phyloP scores from a whole-genome alignment of 2,329 filamentous ascomycete genomes.

The Aspergillus sojae region DNA sequence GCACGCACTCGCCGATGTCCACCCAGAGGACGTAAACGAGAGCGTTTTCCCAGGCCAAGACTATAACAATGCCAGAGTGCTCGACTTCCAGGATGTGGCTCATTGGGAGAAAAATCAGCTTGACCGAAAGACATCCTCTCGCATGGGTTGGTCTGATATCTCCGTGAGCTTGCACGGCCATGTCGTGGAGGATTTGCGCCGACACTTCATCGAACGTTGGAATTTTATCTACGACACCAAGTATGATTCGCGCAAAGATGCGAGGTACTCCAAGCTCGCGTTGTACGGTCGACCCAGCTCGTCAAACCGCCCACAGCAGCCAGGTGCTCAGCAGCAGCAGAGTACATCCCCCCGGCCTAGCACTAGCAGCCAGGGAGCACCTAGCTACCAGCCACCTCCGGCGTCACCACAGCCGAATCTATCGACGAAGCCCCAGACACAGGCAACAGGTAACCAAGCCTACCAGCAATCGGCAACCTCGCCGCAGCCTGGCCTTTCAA shows the following conservation, averaged over 20 bases:
- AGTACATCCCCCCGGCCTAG: not conserved
- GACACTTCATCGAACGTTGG: slow-evolving; percentile 85
- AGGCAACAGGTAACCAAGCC: not conserved
- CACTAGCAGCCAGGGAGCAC: not conserved
- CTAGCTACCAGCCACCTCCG: slow-evolving; percentile 10
- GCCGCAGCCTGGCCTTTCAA: slow-evolving; percentile 7
- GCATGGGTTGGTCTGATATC: slow-evolving; percentile 94
- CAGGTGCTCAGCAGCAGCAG: slow-evolving; percentile 7
- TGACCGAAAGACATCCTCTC: slow-evolving; percentile 73
- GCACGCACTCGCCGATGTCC: slow-evolving; percentile 82
- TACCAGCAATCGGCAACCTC: slow-evolving; percentile 11
- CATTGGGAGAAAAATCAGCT: slow-evolving; percentile 87
- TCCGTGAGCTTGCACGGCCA: slow-evolving; percentile 74
- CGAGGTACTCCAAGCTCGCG: slow-evolving; percentile 49
- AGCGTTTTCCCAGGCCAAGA: slow-evolving; percentile 89
- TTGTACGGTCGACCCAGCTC: slow-evolving; percentile 38
- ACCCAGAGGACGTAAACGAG: slow-evolving; percentile 73
- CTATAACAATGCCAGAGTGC: slow-evolving; percentile 85
- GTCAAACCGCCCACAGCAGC: slow-evolving; percentile 17
- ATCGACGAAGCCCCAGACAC: not conserved
- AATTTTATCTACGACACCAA: slow-evolving; percentile 88
- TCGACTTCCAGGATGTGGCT: slow-evolving; percentile 76
- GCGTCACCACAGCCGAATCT: slow-evolving; percentile 9
- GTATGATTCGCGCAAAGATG: slow-evolving; percentile 63
- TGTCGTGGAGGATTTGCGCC: slow-evolving; percentile 72